Percentiles rank a stretch among this genome's conserved stretches.
phyloP scores from a whole-genome alignment of 176 grass and related monocot species.

The Puccinellia tenuiflora region DNA sequence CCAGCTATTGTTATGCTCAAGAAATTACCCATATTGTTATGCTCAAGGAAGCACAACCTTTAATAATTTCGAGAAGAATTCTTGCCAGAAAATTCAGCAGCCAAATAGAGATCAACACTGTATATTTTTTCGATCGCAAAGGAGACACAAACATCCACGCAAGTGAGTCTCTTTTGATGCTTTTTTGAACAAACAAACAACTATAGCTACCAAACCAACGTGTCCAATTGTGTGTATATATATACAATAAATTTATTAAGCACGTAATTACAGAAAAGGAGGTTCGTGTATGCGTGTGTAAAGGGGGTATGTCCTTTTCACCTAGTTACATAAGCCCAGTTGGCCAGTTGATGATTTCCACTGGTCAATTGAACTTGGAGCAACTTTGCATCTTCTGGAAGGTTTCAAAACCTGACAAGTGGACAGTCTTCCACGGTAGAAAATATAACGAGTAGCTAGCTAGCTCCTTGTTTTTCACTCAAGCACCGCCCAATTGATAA shows the following conservation, averaged over 20 bases:
- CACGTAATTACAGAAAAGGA: neutral
- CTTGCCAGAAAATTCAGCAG: neutral
- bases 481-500: too few species aligned
- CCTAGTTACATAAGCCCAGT: neutral
- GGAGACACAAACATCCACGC: neutral
- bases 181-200: neutral
- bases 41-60: too few species aligned
- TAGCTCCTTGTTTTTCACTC: too few species aligned
- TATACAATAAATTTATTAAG: neutral
- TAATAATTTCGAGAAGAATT: too few species aligned
- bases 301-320: neutral
- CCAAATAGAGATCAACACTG: too few species aligned
- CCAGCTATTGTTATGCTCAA: too few species aligned
- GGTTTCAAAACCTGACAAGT: constrained; percentile 19
- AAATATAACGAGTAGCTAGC: neutral
- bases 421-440: constrained; percentile 8
- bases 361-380: neutral
- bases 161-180: neutral
- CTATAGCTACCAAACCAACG: neutral
- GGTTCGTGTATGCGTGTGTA: neutral
- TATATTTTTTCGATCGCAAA: neutral
- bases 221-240: neutral
- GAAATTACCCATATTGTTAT: too few species aligned
- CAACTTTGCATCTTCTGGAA: neutral
- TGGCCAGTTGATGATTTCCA: too few species aligned